These are phyloP conservation scores for Sugiyamaella marilandica DNA, from an alignment of 805 yeast species.

Conservation along the genomic window DNA sequence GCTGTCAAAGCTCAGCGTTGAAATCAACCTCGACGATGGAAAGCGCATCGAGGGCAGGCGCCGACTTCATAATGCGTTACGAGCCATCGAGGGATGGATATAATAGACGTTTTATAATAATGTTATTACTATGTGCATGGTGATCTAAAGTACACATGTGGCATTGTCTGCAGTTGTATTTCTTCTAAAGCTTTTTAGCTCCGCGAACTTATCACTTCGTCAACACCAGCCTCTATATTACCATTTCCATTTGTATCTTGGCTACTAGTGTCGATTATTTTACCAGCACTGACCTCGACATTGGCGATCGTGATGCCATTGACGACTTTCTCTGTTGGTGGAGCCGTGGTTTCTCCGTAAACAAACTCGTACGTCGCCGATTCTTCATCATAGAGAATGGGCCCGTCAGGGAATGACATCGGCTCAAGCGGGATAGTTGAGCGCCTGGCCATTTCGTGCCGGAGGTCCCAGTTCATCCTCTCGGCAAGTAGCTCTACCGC, in stretches of 20 bases:
- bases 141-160: neutral
- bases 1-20: slow-evolving; percentile 78
- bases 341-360: neutral
- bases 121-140: slow-evolving; percentile 1
- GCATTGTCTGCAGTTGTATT: neutral
- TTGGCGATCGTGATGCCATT: neutral
- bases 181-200: neutral
- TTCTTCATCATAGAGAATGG: slow-evolving; percentile 24
- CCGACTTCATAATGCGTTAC: slow-evolving; percentile 73
- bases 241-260: neutral
- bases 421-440: slow-evolving; percentile 2
- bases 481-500: slow-evolving; percentile 62
- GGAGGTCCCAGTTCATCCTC: slow-evolving; percentile 55
- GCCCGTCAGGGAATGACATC: slow-evolving; percentile 25
- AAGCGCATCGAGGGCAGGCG: slow-evolving; percentile 75
- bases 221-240: neutral
- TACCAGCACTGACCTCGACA: neutral
- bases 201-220: too few species aligned
- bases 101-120: slow-evolving; percentile 13
- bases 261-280: neutral
- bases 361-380: slow-evolving; percentile 22
- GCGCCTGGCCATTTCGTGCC: slow-evolving; percentile 38
- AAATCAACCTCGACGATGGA: slow-evolving; percentile 80
- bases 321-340: neutral
- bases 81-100: slow-evolving; percentile 79